phyloP scores from a whole-genome alignment of 2,329 filamentous ascomycete species.

The Didymella keratinophila region DNA sequence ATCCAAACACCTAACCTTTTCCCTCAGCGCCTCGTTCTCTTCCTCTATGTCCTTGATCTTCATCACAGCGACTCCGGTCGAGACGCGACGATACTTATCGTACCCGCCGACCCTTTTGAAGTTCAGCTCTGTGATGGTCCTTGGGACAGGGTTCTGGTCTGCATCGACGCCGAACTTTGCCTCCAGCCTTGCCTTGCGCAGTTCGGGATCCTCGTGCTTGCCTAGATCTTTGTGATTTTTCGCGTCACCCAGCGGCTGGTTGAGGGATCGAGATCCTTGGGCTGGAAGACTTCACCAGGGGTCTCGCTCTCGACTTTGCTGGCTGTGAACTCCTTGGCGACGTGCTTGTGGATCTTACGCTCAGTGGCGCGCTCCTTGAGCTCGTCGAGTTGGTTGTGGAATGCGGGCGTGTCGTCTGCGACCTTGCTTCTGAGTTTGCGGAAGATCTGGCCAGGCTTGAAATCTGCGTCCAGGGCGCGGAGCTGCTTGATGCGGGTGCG shows the following conservation, averaged over 20 bases:
- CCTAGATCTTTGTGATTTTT: not conserved
- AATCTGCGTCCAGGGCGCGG: not conserved
- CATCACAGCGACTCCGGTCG: not conserved
- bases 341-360: conserved; percentile 16
- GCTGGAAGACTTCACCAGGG: not conserved
- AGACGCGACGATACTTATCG: not conserved
- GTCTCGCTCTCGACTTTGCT: not conserved
- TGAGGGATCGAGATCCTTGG: not conserved
- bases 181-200: no score
- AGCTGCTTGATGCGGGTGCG: conserved; percentile 5
- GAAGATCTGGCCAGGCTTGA: conserved; percentile 4
- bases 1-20: no score
- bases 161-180: no score
- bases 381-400: not conserved
- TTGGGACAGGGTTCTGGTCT: no score
- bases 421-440: conserved; percentile 10
- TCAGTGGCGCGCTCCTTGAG: not conserved
- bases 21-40: not conserved
- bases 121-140: not conserved
- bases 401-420: not conserved
- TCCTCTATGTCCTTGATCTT: not conserved
- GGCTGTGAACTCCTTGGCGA: not conserved
- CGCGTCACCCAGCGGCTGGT: conserved; percentile 4
- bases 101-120: not conserved
- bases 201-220: not conserved